Percentiles rank a stretch among this genome's conserved stretches.
Evolutionary conservation across 2,329 filamentous ascomycete genomes (phyloP).

Genomic region (Colletotrichum chrysophilum): DNA sequence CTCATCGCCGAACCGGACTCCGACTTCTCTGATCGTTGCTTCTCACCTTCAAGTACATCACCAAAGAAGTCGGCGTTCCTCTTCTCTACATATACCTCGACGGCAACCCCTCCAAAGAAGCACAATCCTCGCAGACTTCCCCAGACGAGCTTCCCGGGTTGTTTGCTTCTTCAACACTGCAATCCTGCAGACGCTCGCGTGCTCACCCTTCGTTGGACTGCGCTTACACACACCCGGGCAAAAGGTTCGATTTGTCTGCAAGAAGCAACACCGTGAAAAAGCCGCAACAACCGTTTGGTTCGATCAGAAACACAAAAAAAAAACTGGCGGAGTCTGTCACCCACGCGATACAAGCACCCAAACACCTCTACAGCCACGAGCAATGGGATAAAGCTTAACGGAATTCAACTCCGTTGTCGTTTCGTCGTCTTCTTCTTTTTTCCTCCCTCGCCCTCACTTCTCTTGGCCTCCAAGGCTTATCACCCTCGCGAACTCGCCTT

Average conservation of each 20-base stretch:
- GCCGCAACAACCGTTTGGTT: not conserved
- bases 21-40: not conserved
- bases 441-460: not conserved
- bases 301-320: not conserved
- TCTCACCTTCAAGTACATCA: not conserved
- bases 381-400: slow-evolving; percentile 16
- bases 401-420: not conserved
- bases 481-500: not conserved
- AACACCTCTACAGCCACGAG: slow-evolving; percentile 11
- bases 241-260: not conserved
- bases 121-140: not conserved
- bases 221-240: not conserved
- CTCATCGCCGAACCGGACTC: not conserved
- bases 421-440: not conserved
- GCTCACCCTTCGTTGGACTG: not conserved
- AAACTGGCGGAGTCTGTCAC: not conserved
- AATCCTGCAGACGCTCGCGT: slow-evolving; percentile 4
- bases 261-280: not conserved
- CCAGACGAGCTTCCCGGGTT: not conserved
- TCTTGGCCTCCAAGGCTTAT: slow-evolving; percentile 3
- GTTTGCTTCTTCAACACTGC: not conserved
- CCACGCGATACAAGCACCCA: not conserved
- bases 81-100: not conserved
- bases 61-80: not conserved
- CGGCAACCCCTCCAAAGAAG: not conserved